Evolutionary conservation across 192 early-diverging fungal species (phyloP), one percentile per base, ranked within the genome.

Genomic region (Cetraspora pellucida): DNA sequence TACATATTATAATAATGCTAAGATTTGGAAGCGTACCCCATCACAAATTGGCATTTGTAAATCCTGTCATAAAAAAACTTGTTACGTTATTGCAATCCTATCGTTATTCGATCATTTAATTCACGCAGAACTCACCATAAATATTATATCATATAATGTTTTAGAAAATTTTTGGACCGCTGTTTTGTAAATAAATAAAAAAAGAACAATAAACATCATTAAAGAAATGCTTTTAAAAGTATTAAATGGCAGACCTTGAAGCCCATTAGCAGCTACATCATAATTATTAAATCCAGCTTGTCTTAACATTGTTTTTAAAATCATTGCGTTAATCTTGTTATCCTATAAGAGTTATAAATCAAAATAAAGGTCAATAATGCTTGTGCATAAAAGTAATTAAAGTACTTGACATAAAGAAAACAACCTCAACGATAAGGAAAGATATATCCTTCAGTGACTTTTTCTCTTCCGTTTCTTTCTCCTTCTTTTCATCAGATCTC

Each of bases 301-400:
- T 44, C 43, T 65, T 65, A 43, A 65, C 59, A 61, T 61, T 11
- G 59, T 61, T 28, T 14, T 61, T 65, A 65, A 65, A 37, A 65
- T 65, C 63, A 65, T 65, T 31, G 28, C 63, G 21, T 65, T 65
- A 19, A 65, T 65, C 19, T 65, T 65, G 31, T 65, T 65, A 65
- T 65, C 63, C 63, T 65, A 44, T 65, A 10, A 44, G 1, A 63
- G 11, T 63, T 61, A 16, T 28, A 37, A 65, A 65, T 30, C 2
- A 52, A 52, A 17, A 52, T 52, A 52, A 52, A 52, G 17, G 17
- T 52, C 3, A 52, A 17, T 17, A 52, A 52, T 52, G 13, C n/a
- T n/a, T 10, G 13, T 49, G 6, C 46, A 13, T 49, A 10, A 49
- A 49, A 49, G 6, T 49, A 49, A 49, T 10, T 49, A 52, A 52